Conservation (phyloP, 805 yeast species). For the Kluyveromyces dobzhanskii region DNA sequence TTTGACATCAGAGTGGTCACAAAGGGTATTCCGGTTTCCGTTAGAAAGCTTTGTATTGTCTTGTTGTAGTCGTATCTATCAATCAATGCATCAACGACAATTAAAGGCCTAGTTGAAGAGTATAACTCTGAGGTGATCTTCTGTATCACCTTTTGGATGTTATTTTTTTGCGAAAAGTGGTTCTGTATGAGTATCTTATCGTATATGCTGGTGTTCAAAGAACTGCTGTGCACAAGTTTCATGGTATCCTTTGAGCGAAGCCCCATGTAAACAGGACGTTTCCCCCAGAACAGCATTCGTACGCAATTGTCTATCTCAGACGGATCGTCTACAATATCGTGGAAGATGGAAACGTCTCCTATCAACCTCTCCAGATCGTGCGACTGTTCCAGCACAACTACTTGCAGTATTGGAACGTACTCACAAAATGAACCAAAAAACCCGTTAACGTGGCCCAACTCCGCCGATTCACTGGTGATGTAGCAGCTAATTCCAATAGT, state of each 20-base stretch:
- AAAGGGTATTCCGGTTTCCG: conserved; percentile 40
- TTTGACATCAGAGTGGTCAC: conserved; percentile 55
- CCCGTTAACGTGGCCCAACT: conserved; percentile 77
- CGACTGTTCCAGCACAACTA: conserved; percentile 71
- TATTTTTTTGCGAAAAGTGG: conserved; percentile 26
- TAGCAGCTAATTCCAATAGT: conserved; percentile 31
- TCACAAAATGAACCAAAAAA: conserved; percentile 79
- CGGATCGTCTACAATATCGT: conserved; percentile 38
- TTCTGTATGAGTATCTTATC: conserved; percentile 24
- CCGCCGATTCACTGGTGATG: conserved; percentile 79
- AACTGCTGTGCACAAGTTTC: background rate
- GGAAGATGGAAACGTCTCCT: conserved; percentile 44
- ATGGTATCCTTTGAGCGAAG: conserved; percentile 36
- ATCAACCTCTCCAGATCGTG: conserved; percentile 28
- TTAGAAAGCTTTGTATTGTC: conserved; percentile 35
- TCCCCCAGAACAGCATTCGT: conserved; percentile 40
- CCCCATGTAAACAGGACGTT: conserved; percentile 66
- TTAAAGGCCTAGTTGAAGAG: conserved; percentile 42
- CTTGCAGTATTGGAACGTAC: conserved; percentile 70
- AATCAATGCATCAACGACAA: conserved; percentile 58
- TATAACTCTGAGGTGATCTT: conserved; percentile 42
- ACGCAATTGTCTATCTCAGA: conserved; percentile 38
- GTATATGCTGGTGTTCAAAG: background rate
- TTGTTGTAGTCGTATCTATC: conserved; percentile 44
- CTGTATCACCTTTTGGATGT: conserved; percentile 24